A percentile compares a stretch with the other conserved stretches of the same genome.
phyloP scores from a whole-genome alignment of 129 eudicot genomes.

The Chrysanthemum seticuspe region DNA sequence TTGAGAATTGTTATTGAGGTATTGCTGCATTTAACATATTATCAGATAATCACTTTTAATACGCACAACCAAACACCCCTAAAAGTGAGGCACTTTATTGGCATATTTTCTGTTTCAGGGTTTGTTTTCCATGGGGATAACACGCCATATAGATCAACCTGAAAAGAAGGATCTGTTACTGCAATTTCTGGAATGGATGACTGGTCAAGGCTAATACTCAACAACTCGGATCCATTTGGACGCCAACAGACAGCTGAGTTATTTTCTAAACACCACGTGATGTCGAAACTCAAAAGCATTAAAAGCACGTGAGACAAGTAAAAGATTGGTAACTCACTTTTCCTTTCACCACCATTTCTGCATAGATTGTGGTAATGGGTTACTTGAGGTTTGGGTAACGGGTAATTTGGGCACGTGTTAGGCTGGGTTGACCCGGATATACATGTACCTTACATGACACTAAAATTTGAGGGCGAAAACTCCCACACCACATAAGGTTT shows the following conservation, averaged over 20 bases:
- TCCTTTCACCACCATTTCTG: not conserved
- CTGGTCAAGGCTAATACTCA: slow-evolving; percentile 78
- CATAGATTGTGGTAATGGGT: too few relatives aligned
- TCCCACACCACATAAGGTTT: too few relatives aligned
- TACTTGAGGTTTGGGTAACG: too few relatives aligned
- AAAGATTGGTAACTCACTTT: slow-evolving; percentile 8
- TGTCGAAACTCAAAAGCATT: slow-evolving; percentile 46
- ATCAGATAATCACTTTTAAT: too few relatives aligned
- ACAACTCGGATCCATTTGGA: slow-evolving; percentile 56
- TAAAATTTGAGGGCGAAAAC: not conserved
- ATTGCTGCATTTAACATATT: too few relatives aligned
- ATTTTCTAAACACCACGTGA: slow-evolving; percentile 54
- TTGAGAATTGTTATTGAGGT: too few relatives aligned
- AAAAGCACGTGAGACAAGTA: slow-evolving; percentile 31
- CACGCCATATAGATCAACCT: slow-evolving; percentile 65
- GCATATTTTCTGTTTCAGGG: slow-evolving; percentile 32
- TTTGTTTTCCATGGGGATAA: slow-evolving; percentile 63
- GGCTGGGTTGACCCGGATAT: too few relatives aligned
- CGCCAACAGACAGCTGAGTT: slow-evolving; percentile 57
- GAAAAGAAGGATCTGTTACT: slow-evolving; percentile 76
- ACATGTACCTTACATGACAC: not conserved
- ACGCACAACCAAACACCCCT: too few relatives aligned
- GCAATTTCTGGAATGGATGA: slow-evolving; percentile 79
- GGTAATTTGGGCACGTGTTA: too few relatives aligned
- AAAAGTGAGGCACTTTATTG: not conserved